These are phyloP conservation scores for Corymbia calophylla DNA, from an alignment of 441 rosid species.

Conservation along the genomic window DNA sequence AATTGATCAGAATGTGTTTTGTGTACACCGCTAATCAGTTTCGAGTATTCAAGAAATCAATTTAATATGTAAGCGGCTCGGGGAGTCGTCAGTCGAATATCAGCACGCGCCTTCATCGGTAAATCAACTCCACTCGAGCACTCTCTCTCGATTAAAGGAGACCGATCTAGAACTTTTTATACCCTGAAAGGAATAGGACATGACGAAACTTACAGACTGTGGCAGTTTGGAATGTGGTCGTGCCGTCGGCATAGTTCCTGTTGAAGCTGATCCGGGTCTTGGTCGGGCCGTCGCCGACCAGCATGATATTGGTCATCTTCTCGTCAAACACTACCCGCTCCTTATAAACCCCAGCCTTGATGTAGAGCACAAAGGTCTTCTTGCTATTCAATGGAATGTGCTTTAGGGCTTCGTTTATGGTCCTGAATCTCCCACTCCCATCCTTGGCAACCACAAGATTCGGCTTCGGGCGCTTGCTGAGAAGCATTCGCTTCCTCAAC, in stretches of 20 bases:
- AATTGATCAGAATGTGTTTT: not conserved
- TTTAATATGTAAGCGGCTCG: not conserved
- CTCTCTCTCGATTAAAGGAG: not conserved
- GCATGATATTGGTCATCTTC: not conserved
- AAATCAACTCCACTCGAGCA: not conserved
- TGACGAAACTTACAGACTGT: conserved; percentile 3
- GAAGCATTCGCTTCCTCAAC: not conserved
- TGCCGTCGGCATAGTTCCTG: conserved; percentile 4
- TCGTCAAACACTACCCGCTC: not conserved
- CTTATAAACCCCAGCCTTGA: conserved; percentile 10
- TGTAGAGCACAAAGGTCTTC: conserved; percentile 5
- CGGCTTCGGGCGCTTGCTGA: not conserved
- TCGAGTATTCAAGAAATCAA: not conserved
- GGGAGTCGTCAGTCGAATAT: not conserved
- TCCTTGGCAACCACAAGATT: conserved; percentile 11
- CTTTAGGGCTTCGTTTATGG: conserved; percentile 5
- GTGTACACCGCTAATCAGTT: not conserved
- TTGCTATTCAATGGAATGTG: not conserved
- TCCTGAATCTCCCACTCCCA: conserved; percentile 8
- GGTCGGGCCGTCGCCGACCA: conserved; percentile 11
- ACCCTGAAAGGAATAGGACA: not conserved
- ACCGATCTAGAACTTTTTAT: not conserved
- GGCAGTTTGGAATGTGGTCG: not conserved
- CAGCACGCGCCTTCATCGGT: not conserved
- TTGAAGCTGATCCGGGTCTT: not conserved